Evolutionary conservation across 192 early-diverging fungal genomes (phyloP).

Genomic region (Gorgonomyces haynaldii): DNA sequence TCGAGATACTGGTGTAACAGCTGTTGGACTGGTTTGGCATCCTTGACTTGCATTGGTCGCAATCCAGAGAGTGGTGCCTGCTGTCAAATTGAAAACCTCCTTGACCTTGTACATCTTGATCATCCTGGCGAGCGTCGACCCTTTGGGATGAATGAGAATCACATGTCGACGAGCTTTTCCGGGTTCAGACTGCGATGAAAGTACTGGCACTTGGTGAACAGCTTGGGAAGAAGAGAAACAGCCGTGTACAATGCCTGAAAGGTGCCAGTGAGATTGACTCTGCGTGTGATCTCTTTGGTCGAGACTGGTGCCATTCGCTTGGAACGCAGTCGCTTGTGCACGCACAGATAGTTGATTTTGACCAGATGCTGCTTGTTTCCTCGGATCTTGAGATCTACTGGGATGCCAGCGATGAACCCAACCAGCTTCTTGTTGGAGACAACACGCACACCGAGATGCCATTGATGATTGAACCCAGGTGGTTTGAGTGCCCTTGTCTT

Average conservation of each 20-base stretch:
- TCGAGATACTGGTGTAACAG: conserved; percentile 64
- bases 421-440: conserved; percentile 67
- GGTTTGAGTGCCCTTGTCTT: conserved; percentile 74
- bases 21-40: conserved; percentile 59
- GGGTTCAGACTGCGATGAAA: conserved; percentile 91
- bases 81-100: conserved; percentile 16
- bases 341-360: conserved; percentile 96
- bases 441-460: conserved; percentile 92
- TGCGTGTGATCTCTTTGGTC: conserved; percentile 94
- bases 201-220: conserved; percentile 64
- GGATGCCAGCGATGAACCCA: conserved; percentile 93
- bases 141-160: conserved; percentile 69
- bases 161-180: conserved; percentile 84
- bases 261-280: conserved; percentile 78
- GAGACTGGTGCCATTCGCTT: conserved; percentile 94
- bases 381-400: conserved; percentile 63
- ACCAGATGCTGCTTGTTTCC: conserved; percentile 64
- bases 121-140: conserved; percentile 60
- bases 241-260: conserved; percentile 99
- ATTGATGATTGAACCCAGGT: conserved; percentile 75
- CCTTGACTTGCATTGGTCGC: conserved; percentile 64
- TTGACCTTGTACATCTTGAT: conserved; percentile 66
- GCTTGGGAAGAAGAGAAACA: conserved; percentile 80
- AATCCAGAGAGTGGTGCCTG: conserved; percentile 48
- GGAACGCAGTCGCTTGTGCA: conserved; percentile 88